Base-by-base conservation (phyloP, 805 yeast genomes). In the Tetrapisispora namnaoensis region DNA sequence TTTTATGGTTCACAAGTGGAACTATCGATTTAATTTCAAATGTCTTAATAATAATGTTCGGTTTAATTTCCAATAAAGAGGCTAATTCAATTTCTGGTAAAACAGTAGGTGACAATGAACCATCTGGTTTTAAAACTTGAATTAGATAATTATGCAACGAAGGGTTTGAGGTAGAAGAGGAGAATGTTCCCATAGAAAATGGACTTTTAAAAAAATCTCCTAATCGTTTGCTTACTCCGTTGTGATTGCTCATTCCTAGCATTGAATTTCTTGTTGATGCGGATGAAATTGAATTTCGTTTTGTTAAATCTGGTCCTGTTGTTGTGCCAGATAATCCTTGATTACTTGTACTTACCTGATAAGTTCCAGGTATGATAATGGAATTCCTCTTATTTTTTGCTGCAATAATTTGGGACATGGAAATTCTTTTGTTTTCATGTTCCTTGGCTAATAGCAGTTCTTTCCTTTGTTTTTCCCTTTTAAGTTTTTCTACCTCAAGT, bases 161-260 rank as follows among this genome's bases (percentile, higher is more conserved):
- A 45, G 53, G 56, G 36, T 50, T 60, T 2, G 69, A 63, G n/a
- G 50, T 49, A 2, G 67, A 63, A 4, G 61, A 55, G 32, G 59
- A 56, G 41, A 65, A 65, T 2, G 66, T 76, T 54, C 72, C 75
- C 42, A 79, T 69, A 1, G 84, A 74, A 54, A 83, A 83, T 27
- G 86, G 82, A 48, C 86, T 72, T 51, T 76, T 80, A 58, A 80
- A 77, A 34, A 80, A 64, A 0, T 85, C 86, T 50, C 83, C 79
- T 4, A 80, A 66, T 51, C 77, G 77, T 52, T 68, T 70, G 40
- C 72, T 62, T 51, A 70, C 68, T 44, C 57, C 58, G 22, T 52
- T 51, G 46, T 57, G 58, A 42, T 49, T 53, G 2, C 59, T 53
- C 16, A 52, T 48, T 34, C 52, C 50, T 1, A 52, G 45, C 8